Evolutionary conservation across 345 rosid species (phyloP).

Genomic region (Rhodomyrtus tomentosa): DNA sequence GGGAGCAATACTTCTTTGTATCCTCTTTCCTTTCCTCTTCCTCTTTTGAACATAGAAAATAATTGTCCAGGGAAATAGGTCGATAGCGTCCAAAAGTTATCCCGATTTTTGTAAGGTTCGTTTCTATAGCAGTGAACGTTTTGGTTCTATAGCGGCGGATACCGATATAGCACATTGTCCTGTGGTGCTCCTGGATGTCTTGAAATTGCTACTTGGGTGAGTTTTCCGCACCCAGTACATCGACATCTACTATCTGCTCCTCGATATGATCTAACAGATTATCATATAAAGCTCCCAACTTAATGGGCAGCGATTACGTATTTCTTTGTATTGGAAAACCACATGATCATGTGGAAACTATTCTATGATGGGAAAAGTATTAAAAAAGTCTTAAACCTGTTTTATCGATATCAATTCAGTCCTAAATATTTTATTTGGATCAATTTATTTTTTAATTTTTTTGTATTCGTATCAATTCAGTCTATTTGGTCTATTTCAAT

Average conservation of each 20-base stretch:
- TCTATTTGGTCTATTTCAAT: too few species aligned
- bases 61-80: not conserved
- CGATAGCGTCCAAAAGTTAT: not conserved
- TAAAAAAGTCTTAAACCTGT: too few species aligned
- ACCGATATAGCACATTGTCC: not conserved
- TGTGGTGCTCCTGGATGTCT: not conserved
- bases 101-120: not conserved
- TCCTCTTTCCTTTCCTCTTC: not conserved
- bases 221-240: not conserved
- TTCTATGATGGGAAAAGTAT: too few species aligned
- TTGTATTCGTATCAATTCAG: too few species aligned
- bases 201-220: not conserved
- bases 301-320: not conserved
- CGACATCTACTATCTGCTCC: not conserved
- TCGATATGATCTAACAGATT: not conserved
- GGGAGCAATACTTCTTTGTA: not conserved
- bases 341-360: not conserved
- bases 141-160: not conserved
- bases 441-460: too few species aligned
- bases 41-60: not conserved
- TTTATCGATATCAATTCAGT: too few species aligned
- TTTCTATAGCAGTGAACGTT: not conserved
- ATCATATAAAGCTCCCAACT: not conserved
- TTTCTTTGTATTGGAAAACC: not conserved
- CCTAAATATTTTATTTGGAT: too few species aligned